These are phyloP conservation scores for Kodamaea kaohsiungensis DNA, from an alignment of 805 yeast genomes.

Conservation along the genomic window DNA sequence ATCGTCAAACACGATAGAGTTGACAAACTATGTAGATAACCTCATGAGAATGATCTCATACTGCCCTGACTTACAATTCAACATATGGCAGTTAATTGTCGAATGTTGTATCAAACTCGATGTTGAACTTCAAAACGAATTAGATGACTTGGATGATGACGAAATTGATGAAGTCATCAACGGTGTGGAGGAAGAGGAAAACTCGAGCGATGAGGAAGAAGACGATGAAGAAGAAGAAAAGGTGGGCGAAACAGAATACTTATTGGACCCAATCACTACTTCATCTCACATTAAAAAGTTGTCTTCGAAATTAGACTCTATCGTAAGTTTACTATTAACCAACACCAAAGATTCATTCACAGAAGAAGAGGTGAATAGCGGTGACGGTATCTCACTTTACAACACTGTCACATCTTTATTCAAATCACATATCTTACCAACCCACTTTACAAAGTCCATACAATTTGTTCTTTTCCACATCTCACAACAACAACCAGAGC, in stretches of 20 bases:
- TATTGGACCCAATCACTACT: conserved; percentile 38
- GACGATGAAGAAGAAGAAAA: conserved; percentile 24
- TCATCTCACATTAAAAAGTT: conserved; percentile 52
- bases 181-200: conserved; percentile 48
- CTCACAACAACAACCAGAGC: conserved; percentile 78
- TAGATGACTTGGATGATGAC: conserved; percentile 79
- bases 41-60: conserved; percentile 60
- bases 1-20: conserved; percentile 51
- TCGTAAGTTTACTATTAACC: conserved; percentile 58
- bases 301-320: conserved; percentile 69
- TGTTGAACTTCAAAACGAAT: conserved; percentile 86
- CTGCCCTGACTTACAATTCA: conserved; percentile 72
- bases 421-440: conserved; percentile 81
- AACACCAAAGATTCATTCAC: conserved; percentile 52
- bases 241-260: conserved; percentile 47
- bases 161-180: conserved; percentile 53
- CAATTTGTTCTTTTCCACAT: conserved; percentile 82
- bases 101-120: conserved; percentile 85
- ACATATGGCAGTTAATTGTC: conserved; percentile 76
- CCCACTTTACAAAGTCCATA: conserved; percentile 85
- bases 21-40: conserved; percentile 67
- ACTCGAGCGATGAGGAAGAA: conserved; percentile 16
- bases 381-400: conserved; percentile 67
- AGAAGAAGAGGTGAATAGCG: conserved; percentile 52
- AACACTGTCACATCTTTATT: conserved; percentile 75